These are phyloP conservation scores for Boletus subcaerulescens DNA, from an alignment of 768 basidiomycete genomes.

Conservation along the genomic window DNA sequence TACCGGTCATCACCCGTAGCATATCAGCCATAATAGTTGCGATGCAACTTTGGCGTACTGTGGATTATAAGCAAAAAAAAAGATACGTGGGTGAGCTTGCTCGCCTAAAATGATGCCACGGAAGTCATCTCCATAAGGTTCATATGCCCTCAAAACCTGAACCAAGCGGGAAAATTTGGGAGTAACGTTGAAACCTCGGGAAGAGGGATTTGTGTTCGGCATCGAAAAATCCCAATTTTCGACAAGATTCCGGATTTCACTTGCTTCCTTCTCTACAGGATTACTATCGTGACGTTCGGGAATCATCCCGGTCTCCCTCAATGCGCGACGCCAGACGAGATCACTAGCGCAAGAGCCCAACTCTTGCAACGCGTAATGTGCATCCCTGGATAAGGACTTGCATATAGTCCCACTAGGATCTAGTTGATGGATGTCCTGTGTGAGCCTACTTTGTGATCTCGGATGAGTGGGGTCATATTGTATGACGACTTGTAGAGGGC, in stretches of 20 bases:
- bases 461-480: conserved; percentile 45
- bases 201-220: conserved; percentile 58
- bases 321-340: conserved; percentile 60
- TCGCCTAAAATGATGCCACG: conserved; percentile 69
- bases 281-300: conserved; percentile 38
- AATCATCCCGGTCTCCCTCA: conserved; percentile 36
- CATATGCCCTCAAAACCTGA: conserved; percentile 55
- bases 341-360: conserved; percentile 70
- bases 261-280: conserved; percentile 19
- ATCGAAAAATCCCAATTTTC: conserved; percentile 62
- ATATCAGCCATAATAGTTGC: conserved; percentile 61
- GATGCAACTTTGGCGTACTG: conserved; percentile 53
- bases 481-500: conserved; percentile 51
- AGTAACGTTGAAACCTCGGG: conserved; percentile 62
- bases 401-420: conserved; percentile 40
- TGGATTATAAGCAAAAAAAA: conserved; percentile 7
- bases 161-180: conserved; percentile 63
- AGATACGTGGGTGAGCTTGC: conserved; percentile 33
- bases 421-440: conserved; percentile 45
- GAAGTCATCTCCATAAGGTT: conserved; percentile 53
- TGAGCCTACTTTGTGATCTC: conserved; percentile 40
- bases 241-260: conserved; percentile 38
- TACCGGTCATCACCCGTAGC: conserved; percentile 50
- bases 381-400: conserved; percentile 43
- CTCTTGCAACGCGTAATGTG: conserved; percentile 46